Conservation (phyloP, 2,329 filamentous ascomycete genomes). For the Rachicladosporium sp. region DNA sequence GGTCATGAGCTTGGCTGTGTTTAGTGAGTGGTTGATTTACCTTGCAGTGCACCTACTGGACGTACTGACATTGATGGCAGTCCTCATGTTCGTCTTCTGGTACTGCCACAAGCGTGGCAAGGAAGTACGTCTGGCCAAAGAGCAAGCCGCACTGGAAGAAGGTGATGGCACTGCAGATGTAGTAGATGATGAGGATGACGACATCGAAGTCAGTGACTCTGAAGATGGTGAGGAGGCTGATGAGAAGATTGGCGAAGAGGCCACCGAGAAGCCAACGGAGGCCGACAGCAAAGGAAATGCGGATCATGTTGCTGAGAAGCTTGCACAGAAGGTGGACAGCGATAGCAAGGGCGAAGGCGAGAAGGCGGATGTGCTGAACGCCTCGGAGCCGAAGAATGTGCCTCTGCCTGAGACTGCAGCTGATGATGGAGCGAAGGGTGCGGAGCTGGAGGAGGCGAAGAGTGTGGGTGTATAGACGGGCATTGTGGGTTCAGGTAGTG, state of each 20-base stretch:
- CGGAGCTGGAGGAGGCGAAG: constrained; percentile 5
- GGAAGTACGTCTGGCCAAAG: constrained; percentile 57
- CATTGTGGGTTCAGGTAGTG: no score
- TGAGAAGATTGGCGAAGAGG: not conserved
- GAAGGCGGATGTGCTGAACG: constrained; percentile 8
- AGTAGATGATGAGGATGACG: constrained; percentile 8
- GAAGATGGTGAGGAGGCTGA: constrained; percentile 7
- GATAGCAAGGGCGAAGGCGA: not conserved
- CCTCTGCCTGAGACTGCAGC: constrained; percentile 10
- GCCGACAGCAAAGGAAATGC: constrained; percentile 1
- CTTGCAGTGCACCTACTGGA: no score
- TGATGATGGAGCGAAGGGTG: constrained; percentile 6
- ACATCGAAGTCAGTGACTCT: constrained; percentile 6
- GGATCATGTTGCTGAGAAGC: constrained; percentile 5
- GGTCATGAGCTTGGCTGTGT: constrained; percentile 77
- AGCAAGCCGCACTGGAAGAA: constrained; percentile 9
- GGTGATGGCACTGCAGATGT: constrained; percentile 7
- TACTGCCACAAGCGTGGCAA: constrained; percentile 94
- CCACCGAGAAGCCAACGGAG: not conserved
- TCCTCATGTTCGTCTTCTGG: constrained; percentile 89
- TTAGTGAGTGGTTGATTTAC: constrained; percentile 60
- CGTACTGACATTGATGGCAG: constrained; percentile 30
- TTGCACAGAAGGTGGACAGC: constrained; percentile 4
- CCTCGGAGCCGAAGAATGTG: constrained; percentile 14
- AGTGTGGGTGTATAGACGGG: not conserved